phyloP scores from a whole-genome alignment of 257 asterid genomes.

The Paulownia fortunei region DNA sequence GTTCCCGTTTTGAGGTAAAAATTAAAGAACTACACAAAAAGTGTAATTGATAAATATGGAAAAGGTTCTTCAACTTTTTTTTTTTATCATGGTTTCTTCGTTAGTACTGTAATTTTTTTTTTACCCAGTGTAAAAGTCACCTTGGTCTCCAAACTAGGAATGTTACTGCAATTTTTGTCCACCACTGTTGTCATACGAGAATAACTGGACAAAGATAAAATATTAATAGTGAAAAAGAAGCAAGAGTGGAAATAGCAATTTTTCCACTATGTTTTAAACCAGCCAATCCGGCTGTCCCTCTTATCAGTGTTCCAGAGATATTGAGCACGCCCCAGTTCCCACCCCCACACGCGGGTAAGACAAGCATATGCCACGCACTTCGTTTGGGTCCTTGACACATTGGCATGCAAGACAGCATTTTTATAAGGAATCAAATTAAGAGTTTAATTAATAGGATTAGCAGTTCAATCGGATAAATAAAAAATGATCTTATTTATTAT shows the following conservation, averaged over 20 bases:
- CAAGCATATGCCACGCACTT: background rate
- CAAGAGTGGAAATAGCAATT: slow-evolving; percentile 28
- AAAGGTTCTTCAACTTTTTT: slow-evolving; percentile 14
- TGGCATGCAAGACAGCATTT: background rate
- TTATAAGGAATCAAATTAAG: too few relatives aligned
- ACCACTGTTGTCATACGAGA: slow-evolving; percentile 19
- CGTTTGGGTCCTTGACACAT: background rate
- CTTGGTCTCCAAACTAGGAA: slow-evolving; percentile 26
- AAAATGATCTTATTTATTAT: too few relatives aligned
- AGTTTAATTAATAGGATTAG: too few relatives aligned
- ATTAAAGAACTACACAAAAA: background rate
- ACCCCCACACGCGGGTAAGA: slow-evolving; percentile 5
- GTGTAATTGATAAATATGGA: slow-evolving; percentile 10
- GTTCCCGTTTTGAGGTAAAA: background rate
- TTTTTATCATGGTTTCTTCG: background rate
- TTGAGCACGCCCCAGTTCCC: slow-evolving; percentile 18
- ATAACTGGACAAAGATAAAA: background rate
- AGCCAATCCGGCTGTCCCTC: slow-evolving; percentile 6
- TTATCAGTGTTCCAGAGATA: background rate
- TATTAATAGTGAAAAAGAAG: background rate
- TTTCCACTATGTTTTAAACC: slow-evolving; percentile 11
- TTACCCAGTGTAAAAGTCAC: slow-evolving; percentile 33
- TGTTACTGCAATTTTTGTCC: slow-evolving; percentile 27
- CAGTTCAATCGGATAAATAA: too few relatives aligned
- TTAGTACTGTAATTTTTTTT: slow-evolving; percentile 6